Percentiles rank a stretch among this genome's conserved stretches.
phyloP scores from a whole-genome alignment of 176 grass and related monocot species.

The Areca catechu region DNA sequence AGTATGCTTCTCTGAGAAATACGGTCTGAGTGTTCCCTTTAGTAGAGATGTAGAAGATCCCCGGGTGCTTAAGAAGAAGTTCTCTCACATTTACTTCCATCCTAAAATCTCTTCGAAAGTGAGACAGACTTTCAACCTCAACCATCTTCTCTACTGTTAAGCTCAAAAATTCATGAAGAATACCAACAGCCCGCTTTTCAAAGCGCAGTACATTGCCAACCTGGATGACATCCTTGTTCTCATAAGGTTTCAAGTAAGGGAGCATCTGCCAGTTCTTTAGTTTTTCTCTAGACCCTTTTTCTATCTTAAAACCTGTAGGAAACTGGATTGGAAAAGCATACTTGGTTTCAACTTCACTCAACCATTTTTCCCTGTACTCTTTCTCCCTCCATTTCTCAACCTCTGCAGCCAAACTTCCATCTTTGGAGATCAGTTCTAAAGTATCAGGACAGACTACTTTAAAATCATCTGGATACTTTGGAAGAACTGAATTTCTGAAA shows the following conservation, averaged over 20 bases:
- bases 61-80: constrained; percentile 53
- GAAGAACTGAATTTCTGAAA: constrained; percentile 37
- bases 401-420: constrained; percentile 32
- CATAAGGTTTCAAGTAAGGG: constrained; percentile 47
- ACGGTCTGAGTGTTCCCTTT: constrained; percentile 44
- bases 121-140: constrained; percentile 39
- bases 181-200: constrained; percentile 47
- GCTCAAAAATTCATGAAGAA: constrained; percentile 54
- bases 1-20: constrained; percentile 46
- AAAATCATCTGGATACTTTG: constrained; percentile 28
- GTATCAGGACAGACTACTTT: constrained; percentile 28
- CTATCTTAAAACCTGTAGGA: constrained; percentile 45
- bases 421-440: constrained; percentile 26
- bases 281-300: constrained; percentile 44
- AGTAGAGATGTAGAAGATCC: constrained; percentile 65
- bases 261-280: constrained; percentile 56
- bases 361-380: constrained; percentile 58
- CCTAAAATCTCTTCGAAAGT: constrained; percentile 35
- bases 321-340: constrained; percentile 54
- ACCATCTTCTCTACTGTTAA: constrained; percentile 44
- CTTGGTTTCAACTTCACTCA: constrained; percentile 41
- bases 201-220: constrained; percentile 22
- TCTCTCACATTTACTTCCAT: constrained; percentile 55
- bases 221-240: constrained; percentile 22
- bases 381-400: constrained; percentile 55